A percentile compares a stretch with the other conserved stretches of the same genome.
These are phyloP conservation scores for Coleophoma cylindrospora DNA, from an alignment of 2,329 filamentous ascomycete species.

Conservation along the genomic window DNA sequence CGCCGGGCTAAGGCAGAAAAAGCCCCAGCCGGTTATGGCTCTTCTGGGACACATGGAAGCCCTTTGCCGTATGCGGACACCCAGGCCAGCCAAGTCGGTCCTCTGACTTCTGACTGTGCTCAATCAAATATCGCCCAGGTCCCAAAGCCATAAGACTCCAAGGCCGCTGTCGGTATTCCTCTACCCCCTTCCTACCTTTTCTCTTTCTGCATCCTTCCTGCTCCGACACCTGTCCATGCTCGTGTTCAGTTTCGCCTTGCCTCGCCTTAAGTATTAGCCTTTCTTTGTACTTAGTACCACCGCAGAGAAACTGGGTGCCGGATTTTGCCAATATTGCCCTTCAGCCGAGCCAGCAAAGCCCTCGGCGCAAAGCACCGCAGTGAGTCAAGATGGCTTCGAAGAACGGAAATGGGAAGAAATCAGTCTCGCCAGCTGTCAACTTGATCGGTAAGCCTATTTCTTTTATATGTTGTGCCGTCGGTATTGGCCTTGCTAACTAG, in stretches of 20 bases:
- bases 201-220: background rate
- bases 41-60: background rate
- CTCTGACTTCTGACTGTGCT: background rate
- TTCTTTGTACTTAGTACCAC: too few species aligned
- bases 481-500: conserved; percentile 3
- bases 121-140: conserved; percentile 1
- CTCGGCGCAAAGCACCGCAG: background rate
- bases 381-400: conserved; percentile 49
- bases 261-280: too few species aligned
- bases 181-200: background rate
- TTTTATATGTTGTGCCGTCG: background rate
- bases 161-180: background rate
- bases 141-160: conserved; percentile 1
- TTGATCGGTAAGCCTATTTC: conserved; percentile 63
- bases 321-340: too few species aligned
- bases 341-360: too few species aligned
- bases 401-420: conserved; percentile 60
- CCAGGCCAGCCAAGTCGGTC: background rate
- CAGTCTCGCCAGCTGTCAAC: conserved; percentile 82
- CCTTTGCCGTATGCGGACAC: background rate
- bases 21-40: background rate
- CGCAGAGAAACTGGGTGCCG: too few species aligned
- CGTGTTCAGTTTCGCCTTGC: background rate
- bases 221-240: background rate
- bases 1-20: conserved; percentile 3